Percentiles rank a stretch among this genome's conserved stretches.
These are phyloP conservation scores for Recurvomyces mirabilis DNA, from an alignment of 495 filamentous ascomycete genomes.

Conservation along the genomic window DNA sequence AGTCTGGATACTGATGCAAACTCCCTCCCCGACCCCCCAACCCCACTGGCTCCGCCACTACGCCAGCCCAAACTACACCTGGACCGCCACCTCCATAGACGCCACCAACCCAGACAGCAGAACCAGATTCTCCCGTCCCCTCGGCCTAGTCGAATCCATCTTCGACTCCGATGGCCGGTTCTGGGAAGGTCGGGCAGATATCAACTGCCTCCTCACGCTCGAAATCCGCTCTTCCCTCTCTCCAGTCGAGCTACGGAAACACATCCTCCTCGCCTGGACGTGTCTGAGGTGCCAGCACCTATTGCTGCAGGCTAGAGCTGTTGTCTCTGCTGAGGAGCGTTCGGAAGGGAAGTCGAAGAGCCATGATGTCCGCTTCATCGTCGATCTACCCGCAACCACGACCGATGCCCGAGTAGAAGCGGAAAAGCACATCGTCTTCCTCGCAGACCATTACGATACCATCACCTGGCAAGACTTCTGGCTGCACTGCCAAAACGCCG, in stretches of 20 bases:
- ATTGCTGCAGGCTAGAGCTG: slow-evolving; percentile 23
- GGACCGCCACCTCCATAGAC: slow-evolving; percentile 8
- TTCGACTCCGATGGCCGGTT: slow-evolving; percentile 24
- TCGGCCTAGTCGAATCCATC: slow-evolving; percentile 21
- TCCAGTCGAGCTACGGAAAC: slow-evolving; percentile 15
- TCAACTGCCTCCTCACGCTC: slow-evolving; percentile 15
- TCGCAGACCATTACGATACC: slow-evolving; percentile 24
- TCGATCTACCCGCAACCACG: slow-evolving; percentile 15
- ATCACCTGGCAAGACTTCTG: slow-evolving; percentile 26
- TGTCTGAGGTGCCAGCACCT: slow-evolving; percentile 27
- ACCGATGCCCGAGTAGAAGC: slow-evolving; percentile 17
- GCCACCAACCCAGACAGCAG: not conserved
- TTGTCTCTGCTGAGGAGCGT: not conserved
- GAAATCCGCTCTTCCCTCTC: slow-evolving; percentile 10
- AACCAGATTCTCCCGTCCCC: slow-evolving; percentile 6
- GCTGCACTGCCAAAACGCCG: slow-evolving; percentile 26
- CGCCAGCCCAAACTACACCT: slow-evolving; percentile 14
- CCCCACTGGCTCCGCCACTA: slow-evolving; percentile 22
- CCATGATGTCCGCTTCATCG: slow-evolving; percentile 9
- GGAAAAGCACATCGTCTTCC: slow-evolving; percentile 20
- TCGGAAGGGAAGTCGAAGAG: not conserved
- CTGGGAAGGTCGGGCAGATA: slow-evolving; percentile 22
- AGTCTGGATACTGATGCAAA: not conserved
- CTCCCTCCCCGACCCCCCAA: not conserved
- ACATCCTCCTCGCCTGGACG: slow-evolving; percentile 29